Evolutionary conservation across 2,329 filamentous ascomycete genomes (phyloP).

Genomic region (Penicillium fuscoglaucum): DNA sequence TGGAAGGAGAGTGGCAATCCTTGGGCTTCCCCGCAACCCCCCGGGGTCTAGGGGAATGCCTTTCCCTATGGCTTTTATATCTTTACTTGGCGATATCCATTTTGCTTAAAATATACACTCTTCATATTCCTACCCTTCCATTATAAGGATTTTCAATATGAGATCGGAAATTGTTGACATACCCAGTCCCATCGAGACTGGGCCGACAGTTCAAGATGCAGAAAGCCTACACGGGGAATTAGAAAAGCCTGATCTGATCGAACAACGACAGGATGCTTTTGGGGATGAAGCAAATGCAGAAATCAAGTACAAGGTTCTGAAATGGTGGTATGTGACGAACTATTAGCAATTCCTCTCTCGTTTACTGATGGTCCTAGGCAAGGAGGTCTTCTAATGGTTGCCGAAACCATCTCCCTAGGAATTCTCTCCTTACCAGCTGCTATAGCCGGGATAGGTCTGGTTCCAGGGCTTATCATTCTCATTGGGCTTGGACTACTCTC

Average conservation of each 20-base stretch:
- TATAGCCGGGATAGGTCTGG: slow-evolving; percentile 53
- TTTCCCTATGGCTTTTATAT: background rate
- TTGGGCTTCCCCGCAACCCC: background rate
- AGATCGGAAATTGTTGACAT: background rate
- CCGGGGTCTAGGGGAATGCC: background rate
- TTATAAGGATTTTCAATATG: background rate
- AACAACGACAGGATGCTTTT: background rate
- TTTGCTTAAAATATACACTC: background rate
- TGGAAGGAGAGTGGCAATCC: background rate
- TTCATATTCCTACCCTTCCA: background rate
- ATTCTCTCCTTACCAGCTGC: slow-evolving; percentile 56
- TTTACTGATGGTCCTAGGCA: background rate
- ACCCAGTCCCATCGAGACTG: background rate
- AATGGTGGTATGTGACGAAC: background rate
- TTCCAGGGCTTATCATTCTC: slow-evolving; percentile 54
- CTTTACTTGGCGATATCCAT: background rate
- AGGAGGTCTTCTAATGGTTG: slow-evolving; percentile 50
- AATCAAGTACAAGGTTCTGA: background rate
- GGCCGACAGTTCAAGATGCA: background rate
- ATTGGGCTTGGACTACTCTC: slow-evolving; percentile 53
- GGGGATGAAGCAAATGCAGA: background rate
- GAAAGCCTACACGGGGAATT: background rate
- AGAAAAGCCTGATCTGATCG: background rate
- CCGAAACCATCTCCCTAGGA: slow-evolving; percentile 57
- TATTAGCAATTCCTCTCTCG: background rate